Conservation (phyloP, 148 eudicot genomes). For the Linanthus parryae region DNA sequence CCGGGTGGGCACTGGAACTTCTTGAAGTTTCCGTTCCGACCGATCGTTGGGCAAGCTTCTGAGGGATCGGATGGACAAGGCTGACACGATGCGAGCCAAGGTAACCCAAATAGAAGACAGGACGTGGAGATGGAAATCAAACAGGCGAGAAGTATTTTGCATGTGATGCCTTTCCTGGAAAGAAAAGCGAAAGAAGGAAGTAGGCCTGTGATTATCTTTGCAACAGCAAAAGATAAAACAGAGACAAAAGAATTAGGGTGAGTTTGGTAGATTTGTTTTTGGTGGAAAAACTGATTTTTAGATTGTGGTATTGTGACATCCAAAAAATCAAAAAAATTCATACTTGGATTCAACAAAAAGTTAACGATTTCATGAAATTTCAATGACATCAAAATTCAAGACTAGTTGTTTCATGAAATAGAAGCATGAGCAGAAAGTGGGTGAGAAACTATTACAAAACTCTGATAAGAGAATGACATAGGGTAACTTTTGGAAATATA, state of each 20-base stretch:
- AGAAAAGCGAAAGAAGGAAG: conserved; percentile 7
- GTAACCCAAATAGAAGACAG: conserved; percentile 82
- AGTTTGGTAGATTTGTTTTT: too few relatives aligned
- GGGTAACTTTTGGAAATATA: too few relatives aligned
- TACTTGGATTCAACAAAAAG: not conserved
- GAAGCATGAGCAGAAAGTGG: too few relatives aligned
- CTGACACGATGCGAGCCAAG: conserved; percentile 85
- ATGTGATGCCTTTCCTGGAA: conserved; percentile 64
- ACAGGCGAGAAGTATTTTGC: conserved; percentile 64
- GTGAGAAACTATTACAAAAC: too few relatives aligned
- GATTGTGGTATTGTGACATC: too few relatives aligned
- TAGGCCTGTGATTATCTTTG: not conserved
- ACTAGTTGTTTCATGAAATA: not conserved
- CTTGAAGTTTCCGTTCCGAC: conserved; percentile 85
- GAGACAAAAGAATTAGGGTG: too few relatives aligned
- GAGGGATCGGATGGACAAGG: conserved; percentile 57
- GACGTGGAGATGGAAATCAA: conserved; percentile 68
- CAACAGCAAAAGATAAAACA: too few relatives aligned
- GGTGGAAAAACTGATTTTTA: too few relatives aligned
- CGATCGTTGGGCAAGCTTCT: conserved; percentile 88
- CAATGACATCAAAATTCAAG: conserved; percentile 1
- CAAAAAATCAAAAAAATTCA: too few relatives aligned
- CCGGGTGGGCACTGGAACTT: conserved; percentile 80
- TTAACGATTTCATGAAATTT: not conserved
- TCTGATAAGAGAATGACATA: too few relatives aligned